phyloP scores from a whole-genome alignment of 371 early-diverging fungal genomes.

The Apophysomyces ossiformis region DNA sequence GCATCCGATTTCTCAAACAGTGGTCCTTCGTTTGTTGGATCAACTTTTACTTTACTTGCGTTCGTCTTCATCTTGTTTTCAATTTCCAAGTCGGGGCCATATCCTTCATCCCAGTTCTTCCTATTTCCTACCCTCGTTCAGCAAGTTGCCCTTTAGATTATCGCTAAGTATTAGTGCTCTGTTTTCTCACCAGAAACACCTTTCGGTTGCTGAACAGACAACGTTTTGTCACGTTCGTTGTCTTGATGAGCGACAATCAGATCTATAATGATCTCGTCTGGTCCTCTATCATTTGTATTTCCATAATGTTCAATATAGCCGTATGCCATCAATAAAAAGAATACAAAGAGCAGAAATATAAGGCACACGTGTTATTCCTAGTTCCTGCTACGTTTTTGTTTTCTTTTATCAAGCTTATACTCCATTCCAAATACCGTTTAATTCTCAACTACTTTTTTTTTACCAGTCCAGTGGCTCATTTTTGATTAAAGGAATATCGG shows the following conservation, averaged over 20 bases:
- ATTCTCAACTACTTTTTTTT: conserved; percentile 6
- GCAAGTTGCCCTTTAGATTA: not conserved
- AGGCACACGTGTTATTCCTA: not conserved
- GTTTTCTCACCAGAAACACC: not conserved
- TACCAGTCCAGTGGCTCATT: conserved; percentile 19
- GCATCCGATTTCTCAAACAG: not conserved
- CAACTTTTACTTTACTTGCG: not conserved
- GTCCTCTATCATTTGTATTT: not conserved
- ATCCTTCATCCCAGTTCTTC: conserved; percentile 2
- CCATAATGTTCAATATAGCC: not conserved
- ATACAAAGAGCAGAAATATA: not conserved
- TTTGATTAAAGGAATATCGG: conserved; percentile 1
- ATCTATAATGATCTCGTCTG: not conserved
- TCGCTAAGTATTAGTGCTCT: not conserved
- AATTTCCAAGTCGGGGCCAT: not conserved
- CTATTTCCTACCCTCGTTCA: not conserved
- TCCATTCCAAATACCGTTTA: conserved; percentile 8
- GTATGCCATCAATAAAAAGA: not conserved
- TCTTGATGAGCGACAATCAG: not conserved
- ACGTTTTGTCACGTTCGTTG: not conserved
- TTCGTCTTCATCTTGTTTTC: not conserved
- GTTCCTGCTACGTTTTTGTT: conserved; percentile 2
- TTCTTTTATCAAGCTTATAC: not conserved
- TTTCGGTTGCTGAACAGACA: not conserved
- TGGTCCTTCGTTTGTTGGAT: not conserved